Evolutionary conservation across 768 basidiomycete species (phyloP), one percentile per base, ranked within the genome.

Genomic region (Lentinus brumalis): DNA sequence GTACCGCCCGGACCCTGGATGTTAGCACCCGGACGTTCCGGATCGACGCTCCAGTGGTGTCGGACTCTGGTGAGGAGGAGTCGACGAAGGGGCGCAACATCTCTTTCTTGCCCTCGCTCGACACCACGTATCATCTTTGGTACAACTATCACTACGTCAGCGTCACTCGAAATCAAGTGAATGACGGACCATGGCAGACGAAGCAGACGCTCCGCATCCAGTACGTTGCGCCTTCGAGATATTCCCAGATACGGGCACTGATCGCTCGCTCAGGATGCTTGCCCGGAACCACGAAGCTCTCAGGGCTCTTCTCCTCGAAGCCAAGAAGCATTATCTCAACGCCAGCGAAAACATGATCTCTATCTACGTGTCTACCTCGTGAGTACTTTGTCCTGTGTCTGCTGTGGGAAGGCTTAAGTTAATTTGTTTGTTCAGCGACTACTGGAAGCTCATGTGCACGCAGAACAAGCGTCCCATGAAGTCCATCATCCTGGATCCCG

Each of bases 401-500:
- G 31, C 32, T n/a, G 15, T 15, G 8, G 30, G 32, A 9, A 53
- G 21, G 16, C 31, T 16, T 29, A 32, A 5, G 12, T 39, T 63
- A 40, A 56, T 5, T 26, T 26, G 18, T n/a, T 11, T 41, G 54
- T 39, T 14, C 47, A 68, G 47, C 50, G 64, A 81, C 58, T 69
- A 74, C 66, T 92, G 88, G 88, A 76, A 77, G 12, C 78, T 79
- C 46, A 77, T 86, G 40, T 79, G 83, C 12, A 79, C 80, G 7
- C 81, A 86, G 31, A 81, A 83, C 35, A 91, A 89, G 69, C 84
- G 91, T 2, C 80, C 86, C 10, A 73, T 91, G 21, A 75, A 76
- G n/a, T 90, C 89, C 3, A 86, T 92, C 62, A 81, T 92, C 41
- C 75, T 92, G 15, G 88, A 91, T 56, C 85, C 83, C 10, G 87